Base-by-base conservation (phyloP, 768 basidiomycete species). In the Phaeotremella fagi region DNA sequence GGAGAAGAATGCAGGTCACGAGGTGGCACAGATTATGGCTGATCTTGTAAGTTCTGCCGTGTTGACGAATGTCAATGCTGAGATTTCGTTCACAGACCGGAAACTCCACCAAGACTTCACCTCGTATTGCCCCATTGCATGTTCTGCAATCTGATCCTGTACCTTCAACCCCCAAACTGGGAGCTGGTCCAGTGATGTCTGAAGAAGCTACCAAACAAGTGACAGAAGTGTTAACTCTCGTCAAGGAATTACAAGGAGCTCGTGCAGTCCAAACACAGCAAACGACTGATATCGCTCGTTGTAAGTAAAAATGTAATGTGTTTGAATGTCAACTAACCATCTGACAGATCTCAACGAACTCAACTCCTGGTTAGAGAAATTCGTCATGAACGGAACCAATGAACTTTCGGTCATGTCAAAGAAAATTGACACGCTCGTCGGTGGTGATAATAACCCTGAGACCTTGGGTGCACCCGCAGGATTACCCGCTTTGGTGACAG, bases 341-440 rank as follows among this genome's bases (percentile, higher is more conserved):
- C 12, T 18, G 5, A 20, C 36, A 72, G 70, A 72, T 52, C 55
- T 72, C 12, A 61, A 62, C 38, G 55, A 52, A 27, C 63, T 63
- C 37, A 61, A 63, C 44, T 28, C 86, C 82, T 91, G 89, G 89
- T 79, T 91, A 36, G 89, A 90, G 61, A 77, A 82, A 2, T 89
- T 90, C 69, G 86, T 89, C 33, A 83, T 82, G 35, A 83, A 83
- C 38, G 84, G 85, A n/a, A 84, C 83, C 0, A 80, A 81, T 14
- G 86, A 88, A 58, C 83, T 87, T 22, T 81, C 85, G 62, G 75
- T 77, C 29, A 77, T 88, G 14, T 80, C 82, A 9, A 76, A 77
- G 16, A 80, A 80, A 45, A 76, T 89, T 1, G 81, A 86, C 29
- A 78, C 80, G 23, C 75, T 90, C 22, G 83, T 81, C 62, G 61